phyloP scores from a whole-genome alignment of 805 yeast genomes.

The Metschnikowia kunwiensis region DNA sequence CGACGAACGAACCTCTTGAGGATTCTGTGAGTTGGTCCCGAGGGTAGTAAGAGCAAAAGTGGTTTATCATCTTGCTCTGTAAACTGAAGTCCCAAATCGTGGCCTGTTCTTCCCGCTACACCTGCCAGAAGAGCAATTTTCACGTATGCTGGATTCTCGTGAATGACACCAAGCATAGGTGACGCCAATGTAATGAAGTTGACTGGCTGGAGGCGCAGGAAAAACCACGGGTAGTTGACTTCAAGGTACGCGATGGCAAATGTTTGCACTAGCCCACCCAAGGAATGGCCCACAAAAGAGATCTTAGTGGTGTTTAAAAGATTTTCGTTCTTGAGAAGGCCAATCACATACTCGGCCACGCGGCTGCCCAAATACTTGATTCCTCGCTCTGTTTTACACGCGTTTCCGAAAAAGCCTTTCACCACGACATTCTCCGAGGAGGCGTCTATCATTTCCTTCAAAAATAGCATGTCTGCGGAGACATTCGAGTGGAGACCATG shows the following conservation, averaged over 20 bases:
- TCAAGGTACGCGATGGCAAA: constrained; percentile 83
- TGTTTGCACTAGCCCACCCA: constrained; percentile 90
- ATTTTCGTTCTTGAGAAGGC: constrained; percentile 45
- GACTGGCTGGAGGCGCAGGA: constrained; percentile 61
- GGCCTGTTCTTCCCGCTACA: constrained; percentile 87
- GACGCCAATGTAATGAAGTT: constrained; percentile 83
- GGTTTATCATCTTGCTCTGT: constrained; percentile 52
- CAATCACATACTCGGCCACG: constrained; percentile 70
- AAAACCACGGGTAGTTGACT: constrained; percentile 66
- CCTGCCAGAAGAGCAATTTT: constrained; percentile 85
- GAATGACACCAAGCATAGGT: constrained; percentile 82
- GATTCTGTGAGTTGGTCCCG: constrained; percentile 65
- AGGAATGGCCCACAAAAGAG: constrained; percentile 88
- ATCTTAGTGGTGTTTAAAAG: constrained; percentile 50
- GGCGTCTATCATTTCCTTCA: constrained; percentile 75
- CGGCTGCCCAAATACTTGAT: constrained; percentile 79
- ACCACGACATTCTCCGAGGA: constrained; percentile 67
- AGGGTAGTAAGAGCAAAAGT: constrained; percentile 68
- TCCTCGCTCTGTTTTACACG: constrained; percentile 86
- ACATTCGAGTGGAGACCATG: constrained; percentile 92
- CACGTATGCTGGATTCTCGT: constrained; percentile 84
- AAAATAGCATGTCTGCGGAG: constrained; percentile 83
- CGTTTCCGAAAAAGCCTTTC: constrained; percentile 79
- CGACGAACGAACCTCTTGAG: constrained; percentile 64
- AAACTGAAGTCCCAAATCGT: constrained; percentile 71